Conservation (phyloP, 208 protist species). For the Trypanosoma cruzi region DNA sequence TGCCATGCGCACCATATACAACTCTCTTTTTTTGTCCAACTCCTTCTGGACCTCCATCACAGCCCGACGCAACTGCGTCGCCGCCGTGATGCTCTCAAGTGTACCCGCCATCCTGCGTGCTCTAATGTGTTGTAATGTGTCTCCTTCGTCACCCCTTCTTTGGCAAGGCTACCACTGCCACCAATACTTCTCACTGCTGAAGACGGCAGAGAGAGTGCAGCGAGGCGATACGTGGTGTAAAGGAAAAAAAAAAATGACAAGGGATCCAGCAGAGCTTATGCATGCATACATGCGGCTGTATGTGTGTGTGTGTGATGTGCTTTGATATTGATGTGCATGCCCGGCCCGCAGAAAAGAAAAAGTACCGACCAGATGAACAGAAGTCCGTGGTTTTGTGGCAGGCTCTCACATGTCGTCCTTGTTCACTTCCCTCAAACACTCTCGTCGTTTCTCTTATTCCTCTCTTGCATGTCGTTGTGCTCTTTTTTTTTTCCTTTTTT, state of each 20-base stretch:
- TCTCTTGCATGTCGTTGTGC: neutral
- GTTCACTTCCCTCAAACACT: neutral
- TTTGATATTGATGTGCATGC: too few relatives aligned
- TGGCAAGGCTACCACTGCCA: neutral
- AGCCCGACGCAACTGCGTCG: slow-evolving; percentile 80
- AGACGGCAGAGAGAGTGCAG: too few relatives aligned
- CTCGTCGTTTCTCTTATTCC: neutral
- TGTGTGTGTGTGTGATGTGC: neutral
- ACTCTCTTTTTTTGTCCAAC: slow-evolving; percentile 84
- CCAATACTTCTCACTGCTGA: too few relatives aligned
- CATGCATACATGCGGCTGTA: neutral
- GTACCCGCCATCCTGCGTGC: slow-evolving; percentile 59
- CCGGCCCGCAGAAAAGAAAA: neutral
- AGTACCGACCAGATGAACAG: neutral
- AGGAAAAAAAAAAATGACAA: neutral
- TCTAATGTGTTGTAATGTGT: slow-evolving; percentile 6
- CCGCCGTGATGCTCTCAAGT: slow-evolving; percentile 91
- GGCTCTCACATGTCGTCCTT: neutral
- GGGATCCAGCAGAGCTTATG: neutral
- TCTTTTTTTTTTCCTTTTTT: slow-evolving; percentile 4
- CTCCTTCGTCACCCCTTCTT: neutral
- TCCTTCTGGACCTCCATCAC: slow-evolving; percentile 89
- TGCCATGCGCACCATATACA: slow-evolving; percentile 85
- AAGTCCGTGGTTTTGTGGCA: neutral
- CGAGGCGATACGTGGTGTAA: neutral